These are phyloP conservation scores for Colletotrichum karsti DNA, from an alignment of 2,329 filamentous ascomycete species.

Conservation along the genomic window DNA sequence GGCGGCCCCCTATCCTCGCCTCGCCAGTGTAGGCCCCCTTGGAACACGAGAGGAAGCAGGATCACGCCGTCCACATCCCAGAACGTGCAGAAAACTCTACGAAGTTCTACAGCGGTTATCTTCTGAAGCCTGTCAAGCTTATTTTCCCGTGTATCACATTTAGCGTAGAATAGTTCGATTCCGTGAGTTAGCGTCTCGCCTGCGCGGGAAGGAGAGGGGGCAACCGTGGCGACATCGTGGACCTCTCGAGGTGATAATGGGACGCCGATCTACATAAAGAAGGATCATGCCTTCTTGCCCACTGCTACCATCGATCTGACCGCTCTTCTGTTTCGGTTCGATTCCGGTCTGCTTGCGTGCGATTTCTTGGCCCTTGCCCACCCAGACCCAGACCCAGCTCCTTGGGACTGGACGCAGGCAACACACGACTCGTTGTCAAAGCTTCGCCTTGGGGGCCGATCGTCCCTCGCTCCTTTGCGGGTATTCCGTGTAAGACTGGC, in stretches of 20 bases:
- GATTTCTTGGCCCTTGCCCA: conserved; percentile 6
- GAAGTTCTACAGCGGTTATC: not conserved
- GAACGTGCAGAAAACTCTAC: conserved; percentile 9
- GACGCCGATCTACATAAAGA: conserved; percentile 9
- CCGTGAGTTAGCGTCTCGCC: not conserved
- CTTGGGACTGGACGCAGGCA: conserved; percentile 7
- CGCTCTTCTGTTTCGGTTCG: conserved; percentile 6
- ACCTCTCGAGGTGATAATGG: not conserved
- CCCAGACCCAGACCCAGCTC: conserved; percentile 1
- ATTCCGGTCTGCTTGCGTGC: not conserved
- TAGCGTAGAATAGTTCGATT: conserved; percentile 2
- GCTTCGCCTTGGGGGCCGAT: conserved; percentile 5
- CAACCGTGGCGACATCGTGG: conserved; percentile 7
- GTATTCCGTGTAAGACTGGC: not conserved
- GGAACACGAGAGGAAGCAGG: conserved; percentile 18
- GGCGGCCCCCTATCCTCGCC: not conserved
- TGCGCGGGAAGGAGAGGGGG: conserved; percentile 1
- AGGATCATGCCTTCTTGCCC: not conserved
- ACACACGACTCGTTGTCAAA: not conserved
- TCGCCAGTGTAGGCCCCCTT: not conserved
- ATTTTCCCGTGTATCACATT: conserved; percentile 14
- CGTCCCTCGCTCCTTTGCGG: not conserved
- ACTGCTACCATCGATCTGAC: not conserved
- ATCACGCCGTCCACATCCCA: conserved; percentile 4
- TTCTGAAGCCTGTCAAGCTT: conserved; percentile 13